Conservation (phyloP, 257 asterid species). For the Solanum chiquidenum region DNA sequence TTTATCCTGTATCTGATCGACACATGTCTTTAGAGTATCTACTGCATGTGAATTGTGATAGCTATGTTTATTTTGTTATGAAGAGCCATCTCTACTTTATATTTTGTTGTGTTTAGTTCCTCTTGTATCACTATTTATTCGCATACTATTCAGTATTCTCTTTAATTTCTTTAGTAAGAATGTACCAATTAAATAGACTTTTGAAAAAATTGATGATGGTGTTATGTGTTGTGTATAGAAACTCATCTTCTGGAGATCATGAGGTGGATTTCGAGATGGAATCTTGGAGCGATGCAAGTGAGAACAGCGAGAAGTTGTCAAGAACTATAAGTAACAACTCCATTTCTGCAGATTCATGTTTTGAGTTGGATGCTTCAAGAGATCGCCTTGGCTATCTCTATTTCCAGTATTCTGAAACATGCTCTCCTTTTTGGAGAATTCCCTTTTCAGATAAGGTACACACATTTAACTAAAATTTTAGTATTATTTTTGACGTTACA, state of each 20-base stretch:
- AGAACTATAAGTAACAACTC: conserved; percentile 11
- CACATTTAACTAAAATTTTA: too few relatives aligned
- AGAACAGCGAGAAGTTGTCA: conserved; percentile 3
- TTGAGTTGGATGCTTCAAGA: background rate
- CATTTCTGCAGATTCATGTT: background rate
- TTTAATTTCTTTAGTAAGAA: background rate
- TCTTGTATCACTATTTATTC: background rate
- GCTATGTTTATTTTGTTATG: too few relatives aligned
- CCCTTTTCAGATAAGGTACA: conserved; percentile 20
- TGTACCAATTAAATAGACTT: background rate
- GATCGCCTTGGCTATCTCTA: conserved; percentile 14
- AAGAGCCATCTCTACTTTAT: too few relatives aligned
- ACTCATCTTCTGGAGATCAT: background rate
- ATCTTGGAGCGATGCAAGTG: conserved; percentile 8
- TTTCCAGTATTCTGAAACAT: conserved; percentile 10
- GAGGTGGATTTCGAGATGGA: background rate
- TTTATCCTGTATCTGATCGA: too few relatives aligned
- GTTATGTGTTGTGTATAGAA: background rate
- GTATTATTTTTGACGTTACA: background rate
- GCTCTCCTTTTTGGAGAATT: conserved; percentile 16
- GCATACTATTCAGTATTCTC: background rate
- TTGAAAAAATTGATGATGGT: background rate
- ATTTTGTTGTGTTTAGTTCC: background rate
- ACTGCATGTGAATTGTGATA: too few relatives aligned
- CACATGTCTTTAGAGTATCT: too few relatives aligned